These are phyloP conservation scores for Ananas comosus DNA, from an alignment of 176 grass and related monocot species.

Conservation along the genomic window DNA sequence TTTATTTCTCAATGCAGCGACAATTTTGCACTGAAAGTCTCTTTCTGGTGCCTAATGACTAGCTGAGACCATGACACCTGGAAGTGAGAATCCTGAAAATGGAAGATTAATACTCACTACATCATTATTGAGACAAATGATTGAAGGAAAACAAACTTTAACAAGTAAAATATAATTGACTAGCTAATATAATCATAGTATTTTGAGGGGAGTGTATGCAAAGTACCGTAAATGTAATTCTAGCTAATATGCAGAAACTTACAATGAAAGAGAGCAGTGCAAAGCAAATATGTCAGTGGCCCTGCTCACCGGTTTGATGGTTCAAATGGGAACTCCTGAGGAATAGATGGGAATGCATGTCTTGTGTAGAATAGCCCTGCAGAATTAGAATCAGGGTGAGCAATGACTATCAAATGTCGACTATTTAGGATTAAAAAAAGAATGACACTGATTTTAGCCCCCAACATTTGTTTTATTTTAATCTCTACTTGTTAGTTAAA, in stretches of 20 bases:
- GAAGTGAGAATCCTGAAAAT: too few relatives aligned
- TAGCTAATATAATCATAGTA: too few relatives aligned
- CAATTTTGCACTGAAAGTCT: too few relatives aligned
- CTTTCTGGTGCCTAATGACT: too few relatives aligned
- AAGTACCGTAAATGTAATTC: background rate
- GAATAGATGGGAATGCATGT: slow-evolving; percentile 36
- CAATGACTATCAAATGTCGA: too few relatives aligned
- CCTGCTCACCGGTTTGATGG: slow-evolving; percentile 15
- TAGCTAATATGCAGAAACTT: background rate
- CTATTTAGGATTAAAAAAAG: background rate
- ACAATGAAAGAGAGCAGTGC: background rate
- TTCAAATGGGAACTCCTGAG: slow-evolving; percentile 31
- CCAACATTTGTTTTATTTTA: background rate
- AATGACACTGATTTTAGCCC: background rate
- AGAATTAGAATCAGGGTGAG: slow-evolving; percentile 15
- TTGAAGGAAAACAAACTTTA: too few relatives aligned
- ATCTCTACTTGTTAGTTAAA: background rate
- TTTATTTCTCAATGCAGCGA: too few relatives aligned
- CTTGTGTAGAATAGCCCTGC: slow-evolving; percentile 40
- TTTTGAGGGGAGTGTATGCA: too few relatives aligned
- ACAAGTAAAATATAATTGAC: too few relatives aligned
- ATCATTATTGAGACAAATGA: too few relatives aligned
- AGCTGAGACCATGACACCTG: too few relatives aligned
- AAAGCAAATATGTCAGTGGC: background rate
- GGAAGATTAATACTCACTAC: too few relatives aligned